phyloP scores from a whole-genome alignment of 257 asterid species.

The Hygrophila difformis region DNA sequence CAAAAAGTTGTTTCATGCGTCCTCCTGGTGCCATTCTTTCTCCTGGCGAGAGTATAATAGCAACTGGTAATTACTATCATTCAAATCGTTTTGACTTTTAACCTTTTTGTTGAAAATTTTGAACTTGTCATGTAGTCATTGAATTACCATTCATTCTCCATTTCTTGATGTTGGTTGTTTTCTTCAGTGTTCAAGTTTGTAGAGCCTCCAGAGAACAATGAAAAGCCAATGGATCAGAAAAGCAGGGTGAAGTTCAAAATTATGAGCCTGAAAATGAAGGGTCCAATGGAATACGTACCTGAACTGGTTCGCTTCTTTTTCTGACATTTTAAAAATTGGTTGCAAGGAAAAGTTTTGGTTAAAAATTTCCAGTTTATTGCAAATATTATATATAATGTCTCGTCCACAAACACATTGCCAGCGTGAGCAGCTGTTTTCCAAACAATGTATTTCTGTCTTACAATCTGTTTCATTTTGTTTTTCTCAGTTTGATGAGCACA shows the following conservation, averaged over 20 bases:
- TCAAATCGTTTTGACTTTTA: too few species aligned
- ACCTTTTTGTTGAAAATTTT: background rate
- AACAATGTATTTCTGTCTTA: conserved; percentile 6
- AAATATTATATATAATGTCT: background rate
- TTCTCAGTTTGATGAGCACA: conserved; percentile 83
- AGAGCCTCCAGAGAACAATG: conserved; percentile 88
- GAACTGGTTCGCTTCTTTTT: conserved; percentile 69
- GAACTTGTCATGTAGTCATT: conserved; percentile 5
- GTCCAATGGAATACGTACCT: conserved; percentile 77
- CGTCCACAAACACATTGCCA: background rate
- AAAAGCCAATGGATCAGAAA: conserved; percentile 84
- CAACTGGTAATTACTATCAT: conserved; percentile 77
- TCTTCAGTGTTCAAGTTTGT: conserved; percentile 84
- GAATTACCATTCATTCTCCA: background rate
- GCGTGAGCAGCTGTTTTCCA: background rate
- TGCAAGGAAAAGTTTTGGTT: conserved; percentile 3
- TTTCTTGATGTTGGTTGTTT: conserved; percentile 23
- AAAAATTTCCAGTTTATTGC: background rate
- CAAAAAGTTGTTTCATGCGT: conserved; percentile 97
- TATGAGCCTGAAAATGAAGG: conserved; percentile 92
- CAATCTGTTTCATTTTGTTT: conserved; percentile 15
- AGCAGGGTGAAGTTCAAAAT: conserved; percentile 91
- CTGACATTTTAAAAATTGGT: conserved; percentile 1
- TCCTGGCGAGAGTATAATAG: conserved; percentile 87
- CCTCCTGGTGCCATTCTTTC: conserved; percentile 94